Evolutionary conservation across 805 yeast species (phyloP).

Genomic region (Starmerella sp.): DNA sequence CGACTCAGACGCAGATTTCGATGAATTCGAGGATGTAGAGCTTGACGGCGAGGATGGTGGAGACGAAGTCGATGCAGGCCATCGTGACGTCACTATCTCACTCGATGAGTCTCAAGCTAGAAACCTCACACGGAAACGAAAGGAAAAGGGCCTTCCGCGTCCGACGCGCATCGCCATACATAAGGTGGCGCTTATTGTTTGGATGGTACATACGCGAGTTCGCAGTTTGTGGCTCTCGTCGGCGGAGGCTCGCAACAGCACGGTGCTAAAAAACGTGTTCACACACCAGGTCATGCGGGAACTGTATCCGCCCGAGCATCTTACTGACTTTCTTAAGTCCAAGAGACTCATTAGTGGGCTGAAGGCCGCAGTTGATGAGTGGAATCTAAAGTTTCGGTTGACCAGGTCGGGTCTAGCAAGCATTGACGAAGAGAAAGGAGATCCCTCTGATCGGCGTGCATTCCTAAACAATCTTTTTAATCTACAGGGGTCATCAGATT

Average conservation of each 20-base stretch:
- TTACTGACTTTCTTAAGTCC: constrained; percentile 41
- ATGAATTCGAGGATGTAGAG: constrained; percentile 23
- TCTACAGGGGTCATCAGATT: constrained; percentile 60
- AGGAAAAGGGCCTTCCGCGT: constrained; percentile 1
- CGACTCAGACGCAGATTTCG: constrained; percentile 12
- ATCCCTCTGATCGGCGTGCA: constrained; percentile 29
- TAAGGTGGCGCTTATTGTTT: constrained; percentile 42
- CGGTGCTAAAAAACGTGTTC: constrained; percentile 35
- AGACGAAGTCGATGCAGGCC: background rate
- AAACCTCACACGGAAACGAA: constrained; percentile 1
- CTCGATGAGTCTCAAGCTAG: constrained; percentile 6
- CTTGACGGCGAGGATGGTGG: constrained; percentile 12
- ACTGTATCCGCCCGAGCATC: constrained; percentile 38
- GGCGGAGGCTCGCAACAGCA: constrained; percentile 29
- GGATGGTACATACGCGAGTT: constrained; percentile 55
- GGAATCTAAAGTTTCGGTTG: constrained; percentile 46
- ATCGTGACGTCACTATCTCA: constrained; percentile 7
- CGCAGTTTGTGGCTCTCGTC: constrained; percentile 70
- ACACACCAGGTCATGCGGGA: constrained; percentile 40
- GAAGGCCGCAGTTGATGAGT: constrained; percentile 51
- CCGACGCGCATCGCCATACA: constrained; percentile 43
- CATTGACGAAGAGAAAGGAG: constrained; percentile 21
- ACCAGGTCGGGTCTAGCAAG: constrained; percentile 29
- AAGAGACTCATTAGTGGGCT: constrained; percentile 67
- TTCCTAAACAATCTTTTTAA: constrained; percentile 37